Evolutionary conservation across 208 protist genomes (phyloP).

Genomic region (Crithidia expoeki): DNA sequence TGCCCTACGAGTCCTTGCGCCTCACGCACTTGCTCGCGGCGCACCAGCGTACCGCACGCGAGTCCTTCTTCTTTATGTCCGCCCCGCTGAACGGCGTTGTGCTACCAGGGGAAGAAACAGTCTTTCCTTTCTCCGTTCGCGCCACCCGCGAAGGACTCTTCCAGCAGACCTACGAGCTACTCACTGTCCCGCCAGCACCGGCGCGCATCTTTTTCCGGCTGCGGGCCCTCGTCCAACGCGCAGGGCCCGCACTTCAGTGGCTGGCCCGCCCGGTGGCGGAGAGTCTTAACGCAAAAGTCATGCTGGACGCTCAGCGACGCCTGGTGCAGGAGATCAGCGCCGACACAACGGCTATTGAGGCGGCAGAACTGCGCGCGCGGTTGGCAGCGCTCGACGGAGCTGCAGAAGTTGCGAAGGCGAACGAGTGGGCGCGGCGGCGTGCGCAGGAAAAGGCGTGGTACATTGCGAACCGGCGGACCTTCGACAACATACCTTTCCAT

Average conservation of each 20-base stretch:
- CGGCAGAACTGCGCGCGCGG: slow-evolving; percentile 37
- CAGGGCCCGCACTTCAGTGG: slow-evolving; percentile 33
- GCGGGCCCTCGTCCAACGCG: slow-evolving; percentile 45
- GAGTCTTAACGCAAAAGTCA: slow-evolving; percentile 49
- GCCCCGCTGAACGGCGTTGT: slow-evolving; percentile 74
- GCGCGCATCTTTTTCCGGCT: slow-evolving; percentile 70
- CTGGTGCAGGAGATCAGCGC: slow-evolving; percentile 46
- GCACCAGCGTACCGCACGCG: slow-evolving; percentile 29
- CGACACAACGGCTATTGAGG: slow-evolving; percentile 45
- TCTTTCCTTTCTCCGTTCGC: slow-evolving; percentile 77
- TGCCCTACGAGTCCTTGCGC: neutral
- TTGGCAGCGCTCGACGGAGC: slow-evolving; percentile 34
- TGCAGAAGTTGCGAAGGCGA: slow-evolving; percentile 14
- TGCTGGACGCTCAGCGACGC: slow-evolving; percentile 44
- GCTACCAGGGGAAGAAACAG: slow-evolving; percentile 54
- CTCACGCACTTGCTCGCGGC: slow-evolving; percentile 52
- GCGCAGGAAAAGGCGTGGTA: slow-evolving; percentile 46
- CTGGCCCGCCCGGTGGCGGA: slow-evolving; percentile 32
- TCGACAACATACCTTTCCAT: slow-evolving; percentile 68
- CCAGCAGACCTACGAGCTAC: slow-evolving; percentile 72
- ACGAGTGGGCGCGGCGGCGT: slow-evolving; percentile 21
- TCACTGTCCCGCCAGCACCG: slow-evolving; percentile 72
- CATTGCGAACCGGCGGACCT: slow-evolving; percentile 42
- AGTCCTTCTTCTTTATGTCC: slow-evolving; percentile 67
- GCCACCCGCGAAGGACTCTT: slow-evolving; percentile 53